Evolutionary conservation across 345 rosid genomes (phyloP).

Genomic region (Dipteronia dyeriana): DNA sequence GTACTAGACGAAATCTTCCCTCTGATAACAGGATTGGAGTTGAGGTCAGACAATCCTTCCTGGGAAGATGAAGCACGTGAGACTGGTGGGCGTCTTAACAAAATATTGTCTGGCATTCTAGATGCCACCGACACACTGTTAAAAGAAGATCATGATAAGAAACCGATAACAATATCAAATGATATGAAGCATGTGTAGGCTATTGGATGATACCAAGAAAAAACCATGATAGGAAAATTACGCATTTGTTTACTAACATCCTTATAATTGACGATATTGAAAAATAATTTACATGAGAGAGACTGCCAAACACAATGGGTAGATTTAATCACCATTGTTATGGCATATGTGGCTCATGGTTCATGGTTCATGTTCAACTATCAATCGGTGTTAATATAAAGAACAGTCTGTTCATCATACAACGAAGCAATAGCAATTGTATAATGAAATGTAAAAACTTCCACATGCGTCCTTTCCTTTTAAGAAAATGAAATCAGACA

Average conservation of each 20-base stretch:
- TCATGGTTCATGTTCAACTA: neutral
- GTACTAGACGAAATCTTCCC: slow-evolving; percentile 20
- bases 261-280: neutral
- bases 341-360: neutral
- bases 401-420: no score
- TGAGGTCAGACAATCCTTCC: slow-evolving; percentile 33
- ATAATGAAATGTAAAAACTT: neutral
- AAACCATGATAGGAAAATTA: neutral
- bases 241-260: neutral
- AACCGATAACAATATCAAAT: neutral
- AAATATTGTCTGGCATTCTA: slow-evolving; percentile 30
- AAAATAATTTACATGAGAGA: neutral
- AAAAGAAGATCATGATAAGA: neutral
- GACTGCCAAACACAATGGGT: neutral
- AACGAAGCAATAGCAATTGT: neutral
- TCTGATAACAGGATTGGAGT: slow-evolving; percentile 20
- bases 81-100: slow-evolving; percentile 27
- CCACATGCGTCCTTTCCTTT: neutral
- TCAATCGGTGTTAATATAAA: neutral
- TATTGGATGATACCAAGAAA: neutral
- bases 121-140: slow-evolving; percentile 29
- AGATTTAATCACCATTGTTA: neutral
- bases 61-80: slow-evolving; percentile 31
- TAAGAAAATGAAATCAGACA: neutral
- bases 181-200: neutral